phyloP scores from a whole-genome alignment of 2,329 filamentous ascomycete genomes.

The Ophidiomyces ophidiicola region DNA sequence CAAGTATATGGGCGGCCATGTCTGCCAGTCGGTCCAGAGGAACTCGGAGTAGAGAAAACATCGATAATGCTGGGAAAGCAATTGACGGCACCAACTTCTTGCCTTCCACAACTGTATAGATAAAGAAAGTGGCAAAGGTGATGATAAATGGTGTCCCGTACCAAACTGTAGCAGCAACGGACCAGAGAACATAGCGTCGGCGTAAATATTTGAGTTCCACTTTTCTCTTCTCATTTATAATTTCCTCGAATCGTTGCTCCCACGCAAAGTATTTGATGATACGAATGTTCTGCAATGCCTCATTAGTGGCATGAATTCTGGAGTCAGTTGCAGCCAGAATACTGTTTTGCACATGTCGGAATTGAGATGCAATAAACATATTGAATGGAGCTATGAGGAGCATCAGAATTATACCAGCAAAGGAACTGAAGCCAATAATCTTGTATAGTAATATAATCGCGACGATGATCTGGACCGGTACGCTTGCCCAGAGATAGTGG shows the following conservation, averaged over 20 bases:
- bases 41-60: conserved; percentile 86
- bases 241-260: conserved; percentile 78
- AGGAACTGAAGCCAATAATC: conserved; percentile 83
- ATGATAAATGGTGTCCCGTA: conserved; percentile 91
- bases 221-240: conserved; percentile 78
- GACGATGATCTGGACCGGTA: conserved; percentile 75
- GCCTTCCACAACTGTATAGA: conserved; percentile 81
- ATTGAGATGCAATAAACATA: conserved; percentile 73
- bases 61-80: conserved; percentile 88
- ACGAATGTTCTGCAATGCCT: conserved; percentile 90
- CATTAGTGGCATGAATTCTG: conserved; percentile 90
- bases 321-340: conserved; percentile 92
- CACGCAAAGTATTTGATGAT: conserved; percentile 99
- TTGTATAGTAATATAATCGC: conserved; percentile 73
- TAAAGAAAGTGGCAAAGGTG: conserved; percentile 88
- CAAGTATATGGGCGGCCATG: conserved; percentile 97
- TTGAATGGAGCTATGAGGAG: conserved; percentile 78
- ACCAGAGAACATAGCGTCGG: conserved; percentile 80
- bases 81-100: conserved; percentile 84
- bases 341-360: conserved; percentile 73
- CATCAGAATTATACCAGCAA: conserved; percentile 89
- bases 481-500: conserved; percentile 87
- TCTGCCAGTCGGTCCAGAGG: conserved; percentile 92
- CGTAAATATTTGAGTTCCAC: conserved; percentile 68
- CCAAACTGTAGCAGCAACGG: conserved; percentile 84